phyloP scores from a whole-genome alignment of 176 grass and related monocot genomes.

The Pontederia crassipes region DNA sequence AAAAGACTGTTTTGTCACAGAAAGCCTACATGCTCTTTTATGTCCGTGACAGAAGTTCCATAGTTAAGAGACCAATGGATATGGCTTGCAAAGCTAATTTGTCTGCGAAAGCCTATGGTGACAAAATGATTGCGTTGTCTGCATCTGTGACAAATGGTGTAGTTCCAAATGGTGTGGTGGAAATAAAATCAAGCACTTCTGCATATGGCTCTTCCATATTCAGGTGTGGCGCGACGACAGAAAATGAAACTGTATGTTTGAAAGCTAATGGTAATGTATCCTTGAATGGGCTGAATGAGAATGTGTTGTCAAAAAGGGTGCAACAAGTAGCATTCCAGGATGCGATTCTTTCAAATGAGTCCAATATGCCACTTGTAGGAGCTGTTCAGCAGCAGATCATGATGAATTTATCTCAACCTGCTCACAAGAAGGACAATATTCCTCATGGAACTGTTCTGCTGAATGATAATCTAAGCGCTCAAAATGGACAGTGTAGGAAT shows the following conservation, averaged over 20 bases:
- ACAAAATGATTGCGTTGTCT: slow-evolving; percentile 26
- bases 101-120: slow-evolving; percentile 26
- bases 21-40: slow-evolving; percentile 99
- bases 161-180: slow-evolving; percentile 16
- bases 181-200: slow-evolving; percentile 12
- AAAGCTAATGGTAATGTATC: slow-evolving; percentile 27
- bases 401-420: background rate
- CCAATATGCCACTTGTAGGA: background rate
- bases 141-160: slow-evolving; percentile 25
- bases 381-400: slow-evolving; percentile 8
- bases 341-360: background rate
- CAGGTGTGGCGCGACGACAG: background rate
- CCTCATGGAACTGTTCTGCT: background rate
- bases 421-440: background rate
- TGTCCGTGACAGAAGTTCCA: slow-evolving; percentile 58
- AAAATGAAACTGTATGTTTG: background rate
- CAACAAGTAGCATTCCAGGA: slow-evolving; percentile 11
- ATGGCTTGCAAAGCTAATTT: slow-evolving; percentile 20
- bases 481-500: background rate
- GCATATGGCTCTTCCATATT: slow-evolving; percentile 3
- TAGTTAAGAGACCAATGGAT: slow-evolving; percentile 24
- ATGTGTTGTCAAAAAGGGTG: slow-evolving; percentile 16
- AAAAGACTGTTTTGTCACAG: slow-evolving; percentile 68
- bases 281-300: background rate
- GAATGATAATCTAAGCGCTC: background rate